Base-by-base conservation (phyloP, 2,329 filamentous ascomycete genomes). In the Fusarium camptoceras region DNA sequence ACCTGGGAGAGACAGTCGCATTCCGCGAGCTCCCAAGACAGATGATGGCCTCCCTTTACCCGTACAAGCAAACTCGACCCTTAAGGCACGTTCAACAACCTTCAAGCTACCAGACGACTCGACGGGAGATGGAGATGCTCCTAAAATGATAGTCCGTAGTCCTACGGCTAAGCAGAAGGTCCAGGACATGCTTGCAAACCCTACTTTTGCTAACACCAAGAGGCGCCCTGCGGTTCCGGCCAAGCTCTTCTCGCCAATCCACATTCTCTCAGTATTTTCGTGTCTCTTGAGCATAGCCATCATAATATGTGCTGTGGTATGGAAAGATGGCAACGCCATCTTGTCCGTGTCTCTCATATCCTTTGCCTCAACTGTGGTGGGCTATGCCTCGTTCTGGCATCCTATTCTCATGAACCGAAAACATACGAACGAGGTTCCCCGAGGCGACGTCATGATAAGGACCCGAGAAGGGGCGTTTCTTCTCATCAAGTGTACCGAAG, bases 401-500 rank as follows among this genome's bases (percentile, higher is more conserved):
- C 86, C 88, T 0, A 79, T 84, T 12, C 80, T 90, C 22, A 86
- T 85, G 79, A 81, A 82, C 37, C 84, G 87, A 25, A 81, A 80
- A 50, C 82, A 84, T 55, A 82, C 76, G 9, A 82, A 83, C 30
- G 76, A 81, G 22, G 84, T 88, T 0, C 88, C 87, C 2, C 71
- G 70, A 4, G 88, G 87, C 3, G 88, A 90, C 66, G 83, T 91
- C n/a, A 83, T 89, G 28, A 89, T 90, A 58, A 83, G 85, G 28
- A 90, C 88, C 2, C 84, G 87, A 8, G 85, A 87, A 69, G 88
- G 88, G 3, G 87, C 86, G 3, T 89, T 90, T 68, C 75, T 91
- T 4, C 78, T 89, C 9, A 79, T 91, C 18, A 80, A 81, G 47
- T 89, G 88, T 72, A 83, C 83, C 8, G 88, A 90, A 75, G 84